These are phyloP conservation scores for Chamaecrista fasciculata DNA, from an alignment of 306 rosid species.

Conservation along the genomic window DNA sequence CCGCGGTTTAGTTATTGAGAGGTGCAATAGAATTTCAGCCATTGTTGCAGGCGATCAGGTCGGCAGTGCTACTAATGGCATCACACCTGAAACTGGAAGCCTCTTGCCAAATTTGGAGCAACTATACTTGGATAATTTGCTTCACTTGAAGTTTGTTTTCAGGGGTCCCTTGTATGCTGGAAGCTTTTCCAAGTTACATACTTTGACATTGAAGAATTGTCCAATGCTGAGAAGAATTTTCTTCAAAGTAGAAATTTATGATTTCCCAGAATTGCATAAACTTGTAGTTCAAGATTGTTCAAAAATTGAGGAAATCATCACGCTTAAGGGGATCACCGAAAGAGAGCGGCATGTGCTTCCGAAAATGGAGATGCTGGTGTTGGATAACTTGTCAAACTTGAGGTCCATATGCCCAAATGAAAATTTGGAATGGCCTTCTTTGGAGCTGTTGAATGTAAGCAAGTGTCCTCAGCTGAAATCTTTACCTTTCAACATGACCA, in stretches of 20 bases:
- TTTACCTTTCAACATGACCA: constrained; percentile 4
- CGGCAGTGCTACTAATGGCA: no score
- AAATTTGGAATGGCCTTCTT: constrained; percentile 25
- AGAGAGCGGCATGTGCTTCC: constrained; percentile 23
- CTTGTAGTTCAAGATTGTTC: constrained; percentile 21
- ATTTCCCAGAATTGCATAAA: constrained; percentile 21
- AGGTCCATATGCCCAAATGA: background rate
- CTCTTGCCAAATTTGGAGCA: constrained; percentile 30
- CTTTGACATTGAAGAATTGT: constrained; percentile 13
- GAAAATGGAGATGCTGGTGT: constrained; percentile 7
- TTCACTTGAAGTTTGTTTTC: constrained; percentile 7
- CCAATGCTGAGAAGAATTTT: constrained; percentile 16
- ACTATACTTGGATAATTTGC: constrained; percentile 12
- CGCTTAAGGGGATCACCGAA: background rate
- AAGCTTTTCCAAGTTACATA: constrained; percentile 21
- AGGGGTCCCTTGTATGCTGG: background rate
- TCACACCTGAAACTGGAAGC: no score
- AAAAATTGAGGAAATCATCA: constrained; percentile 17
- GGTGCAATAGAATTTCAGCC: background rate
- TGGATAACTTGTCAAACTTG: constrained; percentile 17
- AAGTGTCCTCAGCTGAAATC: constrained; percentile 23
- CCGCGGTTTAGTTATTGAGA: background rate
- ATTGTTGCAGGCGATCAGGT: background rate
- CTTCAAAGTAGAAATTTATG: background rate
- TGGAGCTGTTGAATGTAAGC: constrained; percentile 9